Base-by-base conservation (phyloP, 2,329 filamentous ascomycete genomes). In the Arthrobotrys iridis region DNA sequence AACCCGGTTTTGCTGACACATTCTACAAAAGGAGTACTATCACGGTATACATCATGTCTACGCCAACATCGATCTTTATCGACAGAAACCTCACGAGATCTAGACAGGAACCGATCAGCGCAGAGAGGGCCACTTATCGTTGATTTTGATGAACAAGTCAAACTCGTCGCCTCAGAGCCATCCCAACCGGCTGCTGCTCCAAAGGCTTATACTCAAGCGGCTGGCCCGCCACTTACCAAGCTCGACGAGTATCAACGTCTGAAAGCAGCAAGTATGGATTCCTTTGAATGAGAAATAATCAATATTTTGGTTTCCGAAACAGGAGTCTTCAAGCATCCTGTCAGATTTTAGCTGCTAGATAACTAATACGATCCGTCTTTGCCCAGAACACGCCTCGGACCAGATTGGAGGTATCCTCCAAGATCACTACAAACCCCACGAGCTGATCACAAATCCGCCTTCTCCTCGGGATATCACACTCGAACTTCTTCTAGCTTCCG, bases 401-500 rank as follows among this genome's bases (percentile, higher is more conserved):
- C 71, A 71, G 43, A 66, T 79, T 50, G 78, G 78, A 28, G 65
- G 77, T n/a, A 60, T n/a, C 11, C 45, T 85, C 43, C 78, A 78
- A 66, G 83, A 84, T 43, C 85, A 87, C 72, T 93, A 94, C 83
- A 82, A 87, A 74, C 90, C 91, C 2, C 85, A 87, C 78, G 84
- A 88, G 65, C 84, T 96, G 64, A 84, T 93, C 77, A 85, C 83
- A 71, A 86, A 93, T 80, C 93, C 95, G 2, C 93, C 93, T 0
- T 83, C 83, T 40, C 90, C 93, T 22, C 86, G 90, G 81, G 91
- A 97, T 80, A 87, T 98, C 76, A 93, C 93, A 52, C 88, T 99
- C 73, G 93, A 97, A 84, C 87, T 97, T 76, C 88, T 99, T 77
- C 90, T 97, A 85, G 92, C 93, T 48, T 89, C 90, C 30, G 93